Conservation (phyloP, 2,329 filamentous ascomycete species). For the Ophiostoma tasmaniense region DNA sequence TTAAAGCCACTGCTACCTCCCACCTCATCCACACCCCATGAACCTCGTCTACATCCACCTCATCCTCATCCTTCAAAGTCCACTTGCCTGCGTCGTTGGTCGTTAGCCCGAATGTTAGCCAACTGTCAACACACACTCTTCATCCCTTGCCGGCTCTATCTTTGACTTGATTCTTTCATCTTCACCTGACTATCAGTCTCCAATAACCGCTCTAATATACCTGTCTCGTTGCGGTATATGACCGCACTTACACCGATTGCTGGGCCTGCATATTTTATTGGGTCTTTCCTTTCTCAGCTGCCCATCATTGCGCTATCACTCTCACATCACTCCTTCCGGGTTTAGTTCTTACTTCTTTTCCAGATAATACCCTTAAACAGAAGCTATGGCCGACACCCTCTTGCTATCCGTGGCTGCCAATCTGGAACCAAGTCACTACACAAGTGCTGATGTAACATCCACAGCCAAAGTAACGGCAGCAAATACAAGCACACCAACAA, state of each 20-base stretch:
- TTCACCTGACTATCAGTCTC: neutral
- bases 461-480: neutral
- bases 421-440: neutral
- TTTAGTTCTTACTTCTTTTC: neutral
- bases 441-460: neutral
- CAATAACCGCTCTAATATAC: too few species aligned
- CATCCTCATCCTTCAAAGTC: neutral
- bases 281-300: neutral
- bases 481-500: too few species aligned
- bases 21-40: neutral
- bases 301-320: neutral
- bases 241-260: neutral
- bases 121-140: neutral
- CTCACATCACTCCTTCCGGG: neutral
- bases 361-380: neutral
- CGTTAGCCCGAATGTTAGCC: neutral
- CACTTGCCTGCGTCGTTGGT: neutral
- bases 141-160: neutral
- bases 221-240: neutral
- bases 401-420: constrained; percentile 3
- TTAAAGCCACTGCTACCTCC: neutral
- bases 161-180: neutral
- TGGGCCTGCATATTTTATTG: neutral
- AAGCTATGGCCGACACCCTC: neutral
- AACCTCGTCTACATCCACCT: neutral